A percentile compares a stretch with the other conserved stretches of the same genome.
Conservation (phyloP, 179 eudicot genomes). For the Spinacia oleracea region DNA sequence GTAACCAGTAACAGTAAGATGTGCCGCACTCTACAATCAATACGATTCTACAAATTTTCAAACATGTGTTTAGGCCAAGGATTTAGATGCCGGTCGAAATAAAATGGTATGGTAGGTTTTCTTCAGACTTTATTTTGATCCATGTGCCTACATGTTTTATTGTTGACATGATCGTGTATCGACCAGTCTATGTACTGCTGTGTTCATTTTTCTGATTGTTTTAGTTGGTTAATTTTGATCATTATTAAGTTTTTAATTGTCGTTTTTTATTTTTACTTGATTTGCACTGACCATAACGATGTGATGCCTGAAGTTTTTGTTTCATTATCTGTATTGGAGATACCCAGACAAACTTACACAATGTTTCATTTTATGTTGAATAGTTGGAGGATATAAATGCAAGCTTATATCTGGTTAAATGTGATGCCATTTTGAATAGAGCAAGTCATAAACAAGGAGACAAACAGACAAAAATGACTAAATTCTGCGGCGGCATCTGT, state of each 20-base stretch:
- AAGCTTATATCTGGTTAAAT: constrained; percentile 97
- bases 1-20: background rate
- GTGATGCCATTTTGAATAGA: constrained; percentile 82
- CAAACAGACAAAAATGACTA: constrained; percentile 81
- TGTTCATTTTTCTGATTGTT: background rate
- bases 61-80: background rate
- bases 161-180: background rate
- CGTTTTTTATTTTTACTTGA: background rate
- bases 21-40: background rate
- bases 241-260: background rate
- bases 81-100: too few relatives aligned
- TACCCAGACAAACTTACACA: constrained; percentile 11
- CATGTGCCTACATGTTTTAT: background rate
- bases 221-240: background rate
- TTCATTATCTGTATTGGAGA: background rate
- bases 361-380: constrained; percentile 10
- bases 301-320: background rate
- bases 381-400: constrained; percentile 99
- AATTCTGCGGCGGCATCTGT: constrained; percentile 93
- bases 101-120: background rate
- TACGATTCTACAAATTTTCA: background rate
- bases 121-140: background rate
- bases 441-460: constrained; percentile 87
- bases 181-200: background rate
- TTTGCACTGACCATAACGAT: background rate